These are phyloP conservation scores for Manihot esculenta DNA, from an alignment of 441 rosid species.

Conservation along the genomic window DNA sequence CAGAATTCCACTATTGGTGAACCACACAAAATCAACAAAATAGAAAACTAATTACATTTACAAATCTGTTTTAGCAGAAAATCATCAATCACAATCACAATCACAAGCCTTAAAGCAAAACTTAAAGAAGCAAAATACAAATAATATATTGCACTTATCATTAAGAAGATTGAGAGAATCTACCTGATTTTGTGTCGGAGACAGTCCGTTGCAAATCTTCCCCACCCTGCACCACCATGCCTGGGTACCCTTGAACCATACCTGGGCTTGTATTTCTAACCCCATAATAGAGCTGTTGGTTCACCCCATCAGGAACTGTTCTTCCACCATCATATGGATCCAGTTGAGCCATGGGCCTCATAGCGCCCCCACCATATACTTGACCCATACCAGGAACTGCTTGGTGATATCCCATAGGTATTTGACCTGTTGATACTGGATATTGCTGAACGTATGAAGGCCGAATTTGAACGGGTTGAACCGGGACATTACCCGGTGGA, in stretches of 20 bases:
- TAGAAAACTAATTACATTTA: too few relatives aligned
- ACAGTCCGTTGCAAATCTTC: constrained; percentile 50
- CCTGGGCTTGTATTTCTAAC: constrained; percentile 41
- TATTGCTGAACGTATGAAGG: constrained; percentile 41
- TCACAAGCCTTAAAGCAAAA: too few relatives aligned
- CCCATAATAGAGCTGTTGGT: constrained; percentile 63
- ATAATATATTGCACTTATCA: too few relatives aligned
- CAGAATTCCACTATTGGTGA: too few relatives aligned
- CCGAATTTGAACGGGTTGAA: constrained; percentile 43
- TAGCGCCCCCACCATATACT: constrained; percentile 42
- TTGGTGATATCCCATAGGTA: constrained; percentile 66
- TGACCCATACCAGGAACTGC: constrained; percentile 48
- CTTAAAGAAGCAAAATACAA: too few relatives aligned
- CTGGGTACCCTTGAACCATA: constrained; percentile 49
- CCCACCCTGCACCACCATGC: constrained; percentile 51
- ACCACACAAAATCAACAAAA: too few relatives aligned
- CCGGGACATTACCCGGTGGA: constrained; percentile 47
- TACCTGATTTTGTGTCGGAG: constrained; percentile 31
- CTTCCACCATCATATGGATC: constrained; percentile 42
- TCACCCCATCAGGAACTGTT: constrained; percentile 49
- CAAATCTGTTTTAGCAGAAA: too few relatives aligned
- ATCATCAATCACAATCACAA: too few relatives aligned
- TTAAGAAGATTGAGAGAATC: too few relatives aligned
- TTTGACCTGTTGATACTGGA: constrained; percentile 40
- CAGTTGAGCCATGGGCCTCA: constrained; percentile 38